Base-by-base conservation (phyloP, 1,139 yeast genomes). In the Geotrichum candidum region DNA sequence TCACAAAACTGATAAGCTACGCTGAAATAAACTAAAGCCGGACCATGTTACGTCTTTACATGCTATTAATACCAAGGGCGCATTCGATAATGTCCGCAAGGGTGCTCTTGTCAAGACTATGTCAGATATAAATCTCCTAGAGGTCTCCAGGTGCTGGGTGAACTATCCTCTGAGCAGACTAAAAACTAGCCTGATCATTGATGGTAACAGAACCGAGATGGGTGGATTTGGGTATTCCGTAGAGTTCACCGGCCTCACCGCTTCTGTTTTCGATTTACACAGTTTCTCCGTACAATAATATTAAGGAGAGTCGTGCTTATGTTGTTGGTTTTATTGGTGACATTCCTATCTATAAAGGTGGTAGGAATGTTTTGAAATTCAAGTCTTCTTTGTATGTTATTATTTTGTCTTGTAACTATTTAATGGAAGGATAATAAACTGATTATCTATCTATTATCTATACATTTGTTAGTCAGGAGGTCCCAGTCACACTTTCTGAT, bases 51-150 rank as follows among this genome's bases (percentile, higher is more conserved):
- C 25, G 9, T 22, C 10, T 48, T 11, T 48, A 10, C 51, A 15
- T 22, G 51, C 23, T 35, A 62, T 64, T 22, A 66, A 61, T 58
- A 61, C 60, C 59, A 57, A 61, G 56, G 66, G 66, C 5, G 66
- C 66, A 7, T 65, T 65, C 38, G 67, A 64, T 46, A 58, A 62
- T 50, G 66, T 65, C 15, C 51, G 64, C 51, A 4, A 55, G 13
- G 60, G 60, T 29, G 59, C 57, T 9, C 52, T 64, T 23, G 22
- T 62, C 4, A 35, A 35, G 45, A 58, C 38, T 2, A 33, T 65
- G 58, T 41, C 27, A 35, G 41, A 60, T 10, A 52, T 58, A 54
- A 25, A 38, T 6, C 22, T 64, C 4, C 65, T 63, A 15, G 15
- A 46, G 11, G 59, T 60, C 10, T 41, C 62, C 3, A 25, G 51